phyloP scores from a whole-genome alignment of 371 early-diverging fungal species.

The Mucor lusitanicus region DNA sequence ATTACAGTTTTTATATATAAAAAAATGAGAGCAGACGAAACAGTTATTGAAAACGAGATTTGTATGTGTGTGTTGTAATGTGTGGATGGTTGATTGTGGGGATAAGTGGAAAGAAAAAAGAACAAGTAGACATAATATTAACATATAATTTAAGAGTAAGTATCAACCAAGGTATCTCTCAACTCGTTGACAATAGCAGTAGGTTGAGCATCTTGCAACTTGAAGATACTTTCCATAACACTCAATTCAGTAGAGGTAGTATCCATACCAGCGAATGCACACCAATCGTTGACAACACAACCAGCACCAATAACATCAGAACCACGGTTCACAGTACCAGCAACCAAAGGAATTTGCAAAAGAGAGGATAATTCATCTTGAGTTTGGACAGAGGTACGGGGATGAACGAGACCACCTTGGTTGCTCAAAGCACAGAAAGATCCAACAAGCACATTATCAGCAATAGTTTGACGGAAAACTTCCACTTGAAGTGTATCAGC shows the following conservation, averaged over 20 bases:
- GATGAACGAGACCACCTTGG: constrained; percentile 98
- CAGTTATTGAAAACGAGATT: neutral
- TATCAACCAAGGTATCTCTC: constrained; percentile 93
- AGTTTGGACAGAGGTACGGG: constrained; percentile 95
- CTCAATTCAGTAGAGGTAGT: constrained; percentile 98
- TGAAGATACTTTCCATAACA: constrained; percentile 99
- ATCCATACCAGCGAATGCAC: constrained; percentile 97
- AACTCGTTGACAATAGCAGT: constrained; percentile 91
- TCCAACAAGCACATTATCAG: constrained; percentile 98
- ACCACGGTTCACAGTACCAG: constrained; percentile 99
- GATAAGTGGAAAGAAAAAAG: neutral
- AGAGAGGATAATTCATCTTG: constrained; percentile 99
- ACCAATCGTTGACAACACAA: constrained; percentile 99
- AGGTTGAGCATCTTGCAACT: constrained; percentile 90
- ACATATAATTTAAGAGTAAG: constrained; percentile 63
- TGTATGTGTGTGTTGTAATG: constrained; percentile 1
- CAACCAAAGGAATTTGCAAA: constrained; percentile 97
- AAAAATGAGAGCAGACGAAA: neutral
- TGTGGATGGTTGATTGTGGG: neutral
- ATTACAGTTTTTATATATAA: constrained; percentile 5
- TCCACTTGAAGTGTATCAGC: constrained; percentile 98
- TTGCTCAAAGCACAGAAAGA: constrained; percentile 97
- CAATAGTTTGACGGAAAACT: constrained; percentile 99
- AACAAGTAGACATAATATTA: neutral
- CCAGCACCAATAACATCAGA: constrained; percentile 98